Percentiles rank a stretch among this genome's conserved stretches.
phyloP scores from a whole-genome alignment of 208 protist species.

The Endotrypanum monterogeii region DNA sequence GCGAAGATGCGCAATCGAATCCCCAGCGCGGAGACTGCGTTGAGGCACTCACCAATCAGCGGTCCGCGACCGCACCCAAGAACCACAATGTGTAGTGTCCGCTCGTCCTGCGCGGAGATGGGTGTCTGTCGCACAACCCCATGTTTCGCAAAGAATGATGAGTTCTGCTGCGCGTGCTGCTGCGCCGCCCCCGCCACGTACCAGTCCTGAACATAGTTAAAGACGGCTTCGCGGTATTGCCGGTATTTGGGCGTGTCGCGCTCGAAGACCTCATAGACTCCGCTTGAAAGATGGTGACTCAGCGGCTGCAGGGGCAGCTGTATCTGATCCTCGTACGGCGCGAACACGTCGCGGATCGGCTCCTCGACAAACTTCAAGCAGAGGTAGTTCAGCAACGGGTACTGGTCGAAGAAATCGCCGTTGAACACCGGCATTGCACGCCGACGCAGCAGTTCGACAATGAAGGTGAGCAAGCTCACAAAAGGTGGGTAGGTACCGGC shows the following conservation, averaged over 20 bases:
- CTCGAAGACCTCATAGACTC: constrained; percentile 99
- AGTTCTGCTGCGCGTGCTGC: constrained; percentile 38
- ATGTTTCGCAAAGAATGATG: constrained; percentile 14
- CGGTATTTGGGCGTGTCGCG: constrained; percentile 97
- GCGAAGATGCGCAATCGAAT: constrained; percentile 92
- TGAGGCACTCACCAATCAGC: constrained; percentile 89
- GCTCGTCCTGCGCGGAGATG: constrained; percentile 16
- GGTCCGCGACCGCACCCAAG: constrained; percentile 97
- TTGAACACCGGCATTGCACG: constrained; percentile 68
- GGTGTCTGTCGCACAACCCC: constrained; percentile 14
- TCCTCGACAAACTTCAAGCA: constrained; percentile 51
- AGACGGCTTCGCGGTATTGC: constrained; percentile 92
- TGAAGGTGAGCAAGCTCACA: constrained; percentile 51
- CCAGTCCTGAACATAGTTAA: constrained; percentile 70
- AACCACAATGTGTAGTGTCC: constrained; percentile 91
- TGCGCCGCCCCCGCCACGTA: constrained; percentile 20
- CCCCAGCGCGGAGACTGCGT: constrained; percentile 68
- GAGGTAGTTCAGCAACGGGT: constrained; percentile 68
- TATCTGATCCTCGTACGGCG: constrained; percentile 90
- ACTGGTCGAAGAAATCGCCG: constrained; percentile 59
- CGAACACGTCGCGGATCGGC: constrained; percentile 55
- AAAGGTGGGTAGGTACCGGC: constrained; percentile 44
- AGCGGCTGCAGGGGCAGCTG: constrained; percentile 97
- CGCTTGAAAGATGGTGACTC: constrained; percentile 96
- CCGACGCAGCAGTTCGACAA: constrained; percentile 79